Conservation (phyloP, 2,329 filamentous ascomycete genomes). For the Fusarium decemcellulare region DNA sequence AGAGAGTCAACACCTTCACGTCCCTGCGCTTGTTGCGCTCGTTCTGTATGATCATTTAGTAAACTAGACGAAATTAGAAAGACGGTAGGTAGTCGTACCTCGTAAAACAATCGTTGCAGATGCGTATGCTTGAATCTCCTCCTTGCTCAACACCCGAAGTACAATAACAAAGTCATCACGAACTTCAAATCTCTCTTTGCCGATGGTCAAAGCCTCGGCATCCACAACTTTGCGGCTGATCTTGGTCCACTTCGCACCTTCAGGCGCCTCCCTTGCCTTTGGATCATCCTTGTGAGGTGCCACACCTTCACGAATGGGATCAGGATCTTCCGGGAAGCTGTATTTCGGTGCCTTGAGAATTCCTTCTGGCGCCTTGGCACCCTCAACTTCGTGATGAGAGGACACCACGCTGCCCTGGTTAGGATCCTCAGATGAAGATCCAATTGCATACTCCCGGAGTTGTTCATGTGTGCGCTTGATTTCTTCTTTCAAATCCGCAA, state of each 20-base stretch:
- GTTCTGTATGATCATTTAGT: no score
- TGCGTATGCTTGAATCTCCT: conserved; percentile 92
- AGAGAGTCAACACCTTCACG: no score
- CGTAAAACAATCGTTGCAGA: conserved; percentile 85
- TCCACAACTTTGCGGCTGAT: conserved; percentile 92
- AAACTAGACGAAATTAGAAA: no score
- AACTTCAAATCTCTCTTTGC: conserved; percentile 93
- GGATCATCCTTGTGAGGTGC: conserved; percentile 93
- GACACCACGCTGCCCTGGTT: conserved; percentile 78
- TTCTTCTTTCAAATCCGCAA: conserved; percentile 59
- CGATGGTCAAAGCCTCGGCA: conserved; percentile 85
- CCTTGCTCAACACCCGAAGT: conserved; percentile 85
- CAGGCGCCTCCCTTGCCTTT: conserved; percentile 77
- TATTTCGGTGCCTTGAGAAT: conserved; percentile 88
- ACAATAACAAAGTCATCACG: conserved; percentile 94
- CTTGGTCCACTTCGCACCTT: conserved; percentile 92
- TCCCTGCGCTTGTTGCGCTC: no score
- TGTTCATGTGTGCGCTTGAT: no score
- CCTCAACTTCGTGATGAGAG: conserved; percentile 74
- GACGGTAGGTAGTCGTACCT: conserved; percentile 58
- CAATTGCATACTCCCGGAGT: no score
- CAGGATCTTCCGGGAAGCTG: conserved; percentile 89
- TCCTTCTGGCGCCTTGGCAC: conserved; percentile 83
- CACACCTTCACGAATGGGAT: conserved; percentile 89
- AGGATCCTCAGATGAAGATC: no score